phyloP scores from a whole-genome alignment of 331 rosid genomes.

The Quercus lobata region DNA sequence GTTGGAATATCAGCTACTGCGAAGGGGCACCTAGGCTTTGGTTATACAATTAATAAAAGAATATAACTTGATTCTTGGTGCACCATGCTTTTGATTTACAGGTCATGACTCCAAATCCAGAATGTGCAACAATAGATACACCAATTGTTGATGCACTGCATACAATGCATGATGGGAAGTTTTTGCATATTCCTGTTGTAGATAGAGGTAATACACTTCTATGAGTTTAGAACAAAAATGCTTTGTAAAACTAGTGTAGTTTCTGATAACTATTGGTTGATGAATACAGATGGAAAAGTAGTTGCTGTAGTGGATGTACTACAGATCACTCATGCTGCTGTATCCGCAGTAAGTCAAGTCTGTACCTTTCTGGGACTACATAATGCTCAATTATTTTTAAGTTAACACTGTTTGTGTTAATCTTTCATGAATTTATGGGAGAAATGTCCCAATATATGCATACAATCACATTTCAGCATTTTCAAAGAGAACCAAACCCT shows the following conservation, averaged over 20 bases:
- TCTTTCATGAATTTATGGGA: slow-evolving; percentile 21
- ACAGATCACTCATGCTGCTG: slow-evolving; percentile 92
- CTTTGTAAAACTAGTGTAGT: neutral
- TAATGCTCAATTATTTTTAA: slow-evolving; percentile 1
- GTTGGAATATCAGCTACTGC: slow-evolving; percentile 18
- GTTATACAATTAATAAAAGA: slow-evolving; percentile 1
- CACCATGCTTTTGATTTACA: slow-evolving; percentile 22
- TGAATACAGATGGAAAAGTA: slow-evolving; percentile 63
- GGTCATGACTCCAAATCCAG: slow-evolving; percentile 97
- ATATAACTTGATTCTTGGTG: slow-evolving; percentile 4
- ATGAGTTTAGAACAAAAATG: slow-evolving; percentile 2
- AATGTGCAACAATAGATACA: slow-evolving; percentile 77
- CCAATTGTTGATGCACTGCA: slow-evolving; percentile 97
- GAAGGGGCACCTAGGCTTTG: neutral
- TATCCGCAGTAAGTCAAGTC: slow-evolving; percentile 75
- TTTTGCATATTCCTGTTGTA: slow-evolving; percentile 87
- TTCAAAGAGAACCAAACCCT: neutral
- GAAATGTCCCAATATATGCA: slow-evolving; percentile 3
- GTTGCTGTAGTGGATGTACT: slow-evolving; percentile 84
- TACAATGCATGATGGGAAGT: slow-evolving; percentile 90
- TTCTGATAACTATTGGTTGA: slow-evolving; percentile 27
- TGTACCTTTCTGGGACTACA: slow-evolving; percentile 14
- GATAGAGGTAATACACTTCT: slow-evolving; percentile 58
- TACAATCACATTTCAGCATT: neutral
- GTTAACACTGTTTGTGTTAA: neutral